Percentiles rank a stretch among this genome's conserved stretches.
Evolutionary conservation across 106 monocot genomes (phyloP).

Genomic region (Iris macrosiphon): DNA sequence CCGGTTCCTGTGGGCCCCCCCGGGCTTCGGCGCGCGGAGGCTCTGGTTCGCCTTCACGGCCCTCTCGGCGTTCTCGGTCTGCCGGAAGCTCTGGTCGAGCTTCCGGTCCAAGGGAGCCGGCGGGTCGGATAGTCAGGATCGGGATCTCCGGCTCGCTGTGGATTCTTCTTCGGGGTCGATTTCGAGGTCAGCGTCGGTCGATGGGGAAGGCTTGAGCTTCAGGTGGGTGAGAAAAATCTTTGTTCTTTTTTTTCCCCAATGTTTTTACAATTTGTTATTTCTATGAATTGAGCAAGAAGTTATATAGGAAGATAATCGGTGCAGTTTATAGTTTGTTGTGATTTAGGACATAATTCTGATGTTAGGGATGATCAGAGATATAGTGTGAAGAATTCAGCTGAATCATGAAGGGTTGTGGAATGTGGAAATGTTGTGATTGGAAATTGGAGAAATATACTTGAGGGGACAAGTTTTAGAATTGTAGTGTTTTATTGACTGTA

Average conservation of each 20-base stretch:
- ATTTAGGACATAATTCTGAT: too few species aligned
- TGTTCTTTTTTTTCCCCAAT: neutral
- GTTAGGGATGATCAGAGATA: too few species aligned
- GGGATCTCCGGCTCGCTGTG: neutral
- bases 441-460: too few species aligned
- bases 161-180: neutral
- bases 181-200: neutral
- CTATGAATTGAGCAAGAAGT: too few species aligned
- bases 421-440: too few species aligned
- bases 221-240: neutral
- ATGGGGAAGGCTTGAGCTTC: neutral
- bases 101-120: constrained; percentile 39
- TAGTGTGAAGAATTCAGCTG: too few species aligned
- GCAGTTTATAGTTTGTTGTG: too few species aligned
- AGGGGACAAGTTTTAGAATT: too few species aligned
- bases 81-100: constrained; percentile 45
- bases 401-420: too few species aligned
- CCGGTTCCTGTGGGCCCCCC: constrained; percentile 51
- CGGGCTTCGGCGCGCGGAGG: constrained; percentile 74
- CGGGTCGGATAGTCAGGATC: constrained; percentile 1
- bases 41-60: constrained; percentile 96
- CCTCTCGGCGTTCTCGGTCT: constrained; percentile 82
- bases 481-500: too few species aligned
- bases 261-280: neutral
- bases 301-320: too few species aligned